Evolutionary conservation across 148 eudicot species (phyloP).

Genomic region (Vaccinium darrowii): DNA sequence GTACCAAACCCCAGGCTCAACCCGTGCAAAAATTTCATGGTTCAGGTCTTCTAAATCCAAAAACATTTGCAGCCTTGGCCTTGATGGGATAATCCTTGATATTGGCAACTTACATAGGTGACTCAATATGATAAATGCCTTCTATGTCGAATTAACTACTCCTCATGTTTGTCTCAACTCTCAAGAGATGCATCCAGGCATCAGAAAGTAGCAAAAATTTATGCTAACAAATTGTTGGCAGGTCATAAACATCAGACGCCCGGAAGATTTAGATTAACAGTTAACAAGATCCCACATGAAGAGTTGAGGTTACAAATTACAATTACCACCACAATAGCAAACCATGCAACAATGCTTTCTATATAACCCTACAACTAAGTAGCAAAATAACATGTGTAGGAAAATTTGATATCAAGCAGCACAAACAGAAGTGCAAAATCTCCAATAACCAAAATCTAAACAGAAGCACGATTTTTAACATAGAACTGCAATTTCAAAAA

Average conservation of each 20-base stretch:
- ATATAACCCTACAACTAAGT: neutral
- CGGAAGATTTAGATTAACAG: neutral
- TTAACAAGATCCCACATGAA: neutral
- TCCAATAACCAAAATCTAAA: neutral
- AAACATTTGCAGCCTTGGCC: neutral
- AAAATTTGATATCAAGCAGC: neutral
- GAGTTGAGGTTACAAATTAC: constrained; percentile 4
- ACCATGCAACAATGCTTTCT: neutral
- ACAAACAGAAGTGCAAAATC: neutral
- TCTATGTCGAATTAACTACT: neutral
- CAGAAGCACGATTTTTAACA: neutral
- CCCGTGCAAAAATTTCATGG: neutral
- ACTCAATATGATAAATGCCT: neutral
- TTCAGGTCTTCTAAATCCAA: neutral
- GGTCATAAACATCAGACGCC: neutral
- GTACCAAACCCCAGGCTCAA: neutral
- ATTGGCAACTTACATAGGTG: neutral
- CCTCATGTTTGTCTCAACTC: neutral
- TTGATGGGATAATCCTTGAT: neutral
- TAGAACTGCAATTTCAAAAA: neutral
- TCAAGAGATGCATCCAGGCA: neutral
- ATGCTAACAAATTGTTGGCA: neutral
- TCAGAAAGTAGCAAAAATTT: neutral
- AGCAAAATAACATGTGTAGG: neutral
- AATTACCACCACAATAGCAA: neutral